phyloP scores from a whole-genome alignment of 1,284 basidiomycete species.

The Pisolithus thermaeus region DNA sequence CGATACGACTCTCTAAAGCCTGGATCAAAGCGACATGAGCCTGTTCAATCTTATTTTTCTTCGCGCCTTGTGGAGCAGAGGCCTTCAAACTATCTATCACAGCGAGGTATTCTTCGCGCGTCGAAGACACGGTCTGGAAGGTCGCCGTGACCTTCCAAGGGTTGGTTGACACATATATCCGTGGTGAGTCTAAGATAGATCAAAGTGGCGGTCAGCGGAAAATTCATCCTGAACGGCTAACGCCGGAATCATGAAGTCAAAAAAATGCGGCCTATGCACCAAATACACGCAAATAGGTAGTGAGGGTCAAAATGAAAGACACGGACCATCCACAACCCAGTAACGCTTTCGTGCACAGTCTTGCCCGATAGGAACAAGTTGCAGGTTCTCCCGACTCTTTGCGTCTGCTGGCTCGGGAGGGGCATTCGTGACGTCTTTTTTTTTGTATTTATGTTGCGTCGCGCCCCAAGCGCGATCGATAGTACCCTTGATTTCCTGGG shows the following conservation, averaged over 20 bases:
- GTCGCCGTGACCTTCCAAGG: conserved; percentile 79
- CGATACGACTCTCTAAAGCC: conserved; percentile 55
- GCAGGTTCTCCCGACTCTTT: conserved; percentile 55
- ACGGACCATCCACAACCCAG: conserved; percentile 80
- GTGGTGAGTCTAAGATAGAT: conserved; percentile 62
- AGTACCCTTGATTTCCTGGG: conserved; percentile 55
- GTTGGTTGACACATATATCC: conserved; percentile 74
- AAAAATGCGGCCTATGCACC: conserved; percentile 38
- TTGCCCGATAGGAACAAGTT: conserved; percentile 65
- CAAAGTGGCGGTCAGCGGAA: conserved; percentile 29
- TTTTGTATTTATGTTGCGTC: conserved; percentile 75
- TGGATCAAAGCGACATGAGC: conserved; percentile 57
- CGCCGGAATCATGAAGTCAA: conserved; percentile 33
- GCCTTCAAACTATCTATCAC: conserved; percentile 57
- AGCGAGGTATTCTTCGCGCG: conserved; percentile 61
- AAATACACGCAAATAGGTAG: conserved; percentile 70
- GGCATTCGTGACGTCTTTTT: conserved; percentile 51
- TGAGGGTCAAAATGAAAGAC: conserved; percentile 32
- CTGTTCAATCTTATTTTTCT: conserved; percentile 48
- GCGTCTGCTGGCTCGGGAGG: conserved; percentile 54
- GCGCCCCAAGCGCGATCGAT: conserved; percentile 83
- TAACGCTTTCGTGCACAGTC: conserved; percentile 67
- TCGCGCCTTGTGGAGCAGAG: conserved; percentile 43
- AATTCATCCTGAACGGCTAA: conserved; percentile 31
- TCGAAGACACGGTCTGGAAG: conserved; percentile 62